A percentile compares a stretch with the other conserved stretches of the same genome.
These are phyloP conservation scores for Acer negundo DNA, from an alignment of 345 rosid genomes.

Conservation along the genomic window DNA sequence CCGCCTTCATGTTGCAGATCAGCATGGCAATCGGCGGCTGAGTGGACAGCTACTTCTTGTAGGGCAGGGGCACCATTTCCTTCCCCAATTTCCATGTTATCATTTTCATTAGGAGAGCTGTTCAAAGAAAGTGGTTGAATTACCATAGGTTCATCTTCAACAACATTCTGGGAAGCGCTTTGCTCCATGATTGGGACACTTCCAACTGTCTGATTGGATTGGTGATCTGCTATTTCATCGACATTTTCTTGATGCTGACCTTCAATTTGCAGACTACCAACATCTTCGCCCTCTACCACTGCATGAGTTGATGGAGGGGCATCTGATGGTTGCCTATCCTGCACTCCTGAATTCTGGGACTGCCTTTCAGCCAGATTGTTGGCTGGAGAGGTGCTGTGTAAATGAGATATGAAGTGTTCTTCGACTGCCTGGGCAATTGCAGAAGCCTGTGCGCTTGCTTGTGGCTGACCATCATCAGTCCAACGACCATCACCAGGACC, in stretches of 20 bases:
- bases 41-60: conserved; percentile 45
- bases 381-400: conserved; percentile 50
- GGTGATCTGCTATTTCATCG: conserved; percentile 37
- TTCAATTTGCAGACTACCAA: conserved; percentile 51
- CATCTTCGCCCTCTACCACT: conserved; percentile 44
- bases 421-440: conserved; percentile 87
- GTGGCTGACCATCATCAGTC: conserved; percentile 98
- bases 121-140: conserved; percentile 55
- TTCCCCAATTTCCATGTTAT: conserved; percentile 74
- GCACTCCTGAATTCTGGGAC: conserved; percentile 55
- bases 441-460: conserved; percentile 74
- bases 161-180: conserved; percentile 25
- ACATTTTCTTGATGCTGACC: conserved; percentile 49
- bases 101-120: conserved; percentile 55
- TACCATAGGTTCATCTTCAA: conserved; percentile 44
- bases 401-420: conserved; percentile 75
- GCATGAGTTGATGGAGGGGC: conserved; percentile 40
- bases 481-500: conserved; percentile 87
- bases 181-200: conserved; percentile 41
- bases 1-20: conserved; percentile 35
- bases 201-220: conserved; percentile 41
- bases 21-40: conserved; percentile 44
- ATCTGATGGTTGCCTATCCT: conserved; percentile 57
- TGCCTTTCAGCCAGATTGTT: conserved; percentile 59
- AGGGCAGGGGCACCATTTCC: conserved; percentile 46